phyloP scores from a whole-genome alignment of 768 basidiomycete species.

The Boletus sensibilis region DNA sequence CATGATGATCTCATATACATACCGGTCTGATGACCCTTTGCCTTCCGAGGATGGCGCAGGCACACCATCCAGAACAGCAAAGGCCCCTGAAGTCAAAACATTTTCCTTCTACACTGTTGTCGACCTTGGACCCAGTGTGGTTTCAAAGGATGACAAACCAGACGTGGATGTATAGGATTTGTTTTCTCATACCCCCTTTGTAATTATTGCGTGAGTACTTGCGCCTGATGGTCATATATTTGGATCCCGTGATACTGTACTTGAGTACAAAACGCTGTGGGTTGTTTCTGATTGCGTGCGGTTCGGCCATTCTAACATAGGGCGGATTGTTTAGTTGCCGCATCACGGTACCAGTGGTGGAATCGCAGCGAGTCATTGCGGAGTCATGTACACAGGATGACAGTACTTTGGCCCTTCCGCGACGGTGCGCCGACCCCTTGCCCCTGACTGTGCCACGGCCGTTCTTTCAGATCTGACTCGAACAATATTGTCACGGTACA shows the following conservation, averaged over 20 bases:
- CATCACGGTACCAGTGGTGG: no score
- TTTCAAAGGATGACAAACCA: slow-evolving; percentile 52
- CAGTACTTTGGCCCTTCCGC: no score
- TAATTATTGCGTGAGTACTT: neutral
- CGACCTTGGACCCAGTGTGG: slow-evolving; percentile 69
- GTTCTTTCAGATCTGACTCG: neutral
- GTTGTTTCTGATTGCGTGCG: neutral
- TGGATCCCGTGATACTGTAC: neutral
- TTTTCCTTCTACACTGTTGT: slow-evolving; percentile 89
- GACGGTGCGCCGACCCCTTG: neutral
- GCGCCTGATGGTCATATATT: neutral
- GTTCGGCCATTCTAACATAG: neutral
- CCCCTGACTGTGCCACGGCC: neutral
- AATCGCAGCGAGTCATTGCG: neutral
- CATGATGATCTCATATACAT: slow-evolving; percentile 92
- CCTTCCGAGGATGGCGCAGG: slow-evolving; percentile 60
- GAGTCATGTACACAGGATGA: neutral
- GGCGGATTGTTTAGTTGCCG: no score
- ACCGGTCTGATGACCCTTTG: slow-evolving; percentile 83
- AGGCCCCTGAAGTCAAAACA: slow-evolving; percentile 73
- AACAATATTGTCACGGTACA: no score
- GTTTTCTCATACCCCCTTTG: neutral
- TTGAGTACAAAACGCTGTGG: no score
- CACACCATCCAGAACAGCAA: slow-evolving; percentile 44
- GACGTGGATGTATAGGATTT: slow-evolving; percentile 19